These are phyloP conservation scores for Obelidium mucronatum DNA, from an alignment of 192 early-diverging fungal species.

Conservation along the genomic window DNA sequence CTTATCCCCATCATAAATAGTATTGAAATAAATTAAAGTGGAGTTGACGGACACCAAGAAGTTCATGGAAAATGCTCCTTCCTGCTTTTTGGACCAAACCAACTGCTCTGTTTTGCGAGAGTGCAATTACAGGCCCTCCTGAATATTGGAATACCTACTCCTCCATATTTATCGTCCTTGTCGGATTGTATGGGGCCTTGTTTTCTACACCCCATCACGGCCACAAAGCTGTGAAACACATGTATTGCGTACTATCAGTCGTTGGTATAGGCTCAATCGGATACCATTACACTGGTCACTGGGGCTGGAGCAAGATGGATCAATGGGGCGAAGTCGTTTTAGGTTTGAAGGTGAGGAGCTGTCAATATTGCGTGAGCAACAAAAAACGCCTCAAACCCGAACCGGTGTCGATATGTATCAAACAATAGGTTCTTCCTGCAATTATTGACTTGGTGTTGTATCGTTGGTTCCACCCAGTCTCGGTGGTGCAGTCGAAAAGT, in stretches of 20 bases:
- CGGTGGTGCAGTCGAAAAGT: not conserved
- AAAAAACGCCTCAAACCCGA: too few species aligned
- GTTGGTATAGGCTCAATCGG: not conserved
- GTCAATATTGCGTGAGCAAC: too few species aligned
- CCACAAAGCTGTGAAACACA: not conserved
- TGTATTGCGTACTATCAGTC: not conserved
- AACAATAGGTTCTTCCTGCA: not conserved
- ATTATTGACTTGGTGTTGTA: not conserved
- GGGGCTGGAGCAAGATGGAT: not conserved
- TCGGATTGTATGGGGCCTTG: not conserved
- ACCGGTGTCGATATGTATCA: too few species aligned
- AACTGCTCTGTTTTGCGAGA: not conserved
- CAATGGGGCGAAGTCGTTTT: not conserved
- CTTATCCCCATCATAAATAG: too few species aligned
- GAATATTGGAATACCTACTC: not conserved
- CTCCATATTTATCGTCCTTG: not conserved
- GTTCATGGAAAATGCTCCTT: not conserved
- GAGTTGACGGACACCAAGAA: not conserved
- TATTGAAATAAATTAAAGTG: too few species aligned
- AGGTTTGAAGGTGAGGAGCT: not conserved
- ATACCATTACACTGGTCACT: not conserved
- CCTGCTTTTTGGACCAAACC: not conserved
- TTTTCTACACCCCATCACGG: not conserved
- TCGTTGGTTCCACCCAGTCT: not conserved
- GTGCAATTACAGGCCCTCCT: not conserved